phyloP scores from a whole-genome alignment of 345 rosid species.

The Turnera subulata region DNA sequence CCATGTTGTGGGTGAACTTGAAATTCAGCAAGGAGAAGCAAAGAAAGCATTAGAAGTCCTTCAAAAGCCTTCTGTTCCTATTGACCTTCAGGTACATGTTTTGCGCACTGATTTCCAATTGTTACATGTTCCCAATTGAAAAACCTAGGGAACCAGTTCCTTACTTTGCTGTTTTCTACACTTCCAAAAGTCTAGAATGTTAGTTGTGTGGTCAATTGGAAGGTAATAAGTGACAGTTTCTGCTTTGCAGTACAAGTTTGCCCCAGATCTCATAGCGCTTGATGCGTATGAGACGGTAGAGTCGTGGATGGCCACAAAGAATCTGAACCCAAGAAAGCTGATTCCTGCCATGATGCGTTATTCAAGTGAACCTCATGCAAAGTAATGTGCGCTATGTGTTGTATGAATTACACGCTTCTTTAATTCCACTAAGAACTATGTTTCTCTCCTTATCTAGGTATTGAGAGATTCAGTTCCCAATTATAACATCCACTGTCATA shows the following conservation, averaged over 20 bases:
- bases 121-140: slow-evolving; percentile 5
- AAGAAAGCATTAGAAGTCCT: slow-evolving; percentile 92
- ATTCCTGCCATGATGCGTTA: slow-evolving; percentile 99
- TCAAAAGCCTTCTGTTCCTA: slow-evolving; percentile 75
- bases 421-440: background rate
- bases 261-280: slow-evolving; percentile 88
- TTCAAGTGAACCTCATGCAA: slow-evolving; percentile 99
- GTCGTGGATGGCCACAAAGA: slow-evolving; percentile 89
- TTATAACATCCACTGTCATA: no score
- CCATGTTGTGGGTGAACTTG: slow-evolving; percentile 1
- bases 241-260: slow-evolving; percentile 85
- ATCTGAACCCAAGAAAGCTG: slow-evolving; percentile 85
- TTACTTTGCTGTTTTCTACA: slow-evolving; percentile 2
- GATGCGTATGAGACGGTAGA: slow-evolving; percentile 99
- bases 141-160: slow-evolving; percentile 5
- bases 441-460: no score
- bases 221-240: slow-evolving; percentile 15
- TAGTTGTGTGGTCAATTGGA: no score
- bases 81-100: slow-evolving; percentile 77
- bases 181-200: no score
- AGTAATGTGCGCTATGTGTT: slow-evolving; percentile 40
- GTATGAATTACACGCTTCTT: slow-evolving; percentile 10
- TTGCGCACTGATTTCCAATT: slow-evolving; percentile 13
- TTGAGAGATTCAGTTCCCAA: background rate
- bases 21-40: slow-evolving; percentile 87